Conservation (phyloP, 345 rosid species). For the Eucalyptus urophylla region DNA sequence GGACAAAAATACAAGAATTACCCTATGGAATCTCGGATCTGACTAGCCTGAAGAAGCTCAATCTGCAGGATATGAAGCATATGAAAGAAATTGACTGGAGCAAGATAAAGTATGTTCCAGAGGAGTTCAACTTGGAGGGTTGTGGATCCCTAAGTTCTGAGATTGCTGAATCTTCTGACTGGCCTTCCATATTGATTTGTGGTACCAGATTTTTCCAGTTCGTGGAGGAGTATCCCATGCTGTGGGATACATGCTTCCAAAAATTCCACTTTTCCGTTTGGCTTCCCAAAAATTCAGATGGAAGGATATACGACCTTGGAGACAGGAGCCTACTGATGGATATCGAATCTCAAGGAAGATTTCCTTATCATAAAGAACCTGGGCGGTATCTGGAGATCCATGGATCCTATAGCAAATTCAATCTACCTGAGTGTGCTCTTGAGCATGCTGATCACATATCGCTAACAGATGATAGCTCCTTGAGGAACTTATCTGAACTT, state of each 20-base stretch:
- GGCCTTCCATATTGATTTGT: not conserved
- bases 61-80: not conserved
- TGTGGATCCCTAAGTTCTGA: not conserved
- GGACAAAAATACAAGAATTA: not conserved
- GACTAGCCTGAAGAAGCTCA: not conserved
- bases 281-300: not conserved
- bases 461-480: conserved; percentile 6
- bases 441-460: conserved; percentile 9
- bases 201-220: not conserved
- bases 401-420: conserved; percentile 4
- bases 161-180: not conserved
- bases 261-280: not conserved
- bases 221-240: not conserved
- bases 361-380: not conserved
- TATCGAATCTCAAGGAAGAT: not conserved
- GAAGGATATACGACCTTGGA: not conserved
- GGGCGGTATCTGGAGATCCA: conserved; percentile 11
- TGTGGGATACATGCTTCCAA: not conserved
- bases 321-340: not conserved
- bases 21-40: not conserved
- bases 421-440: not conserved
- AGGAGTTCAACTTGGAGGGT: not conserved
- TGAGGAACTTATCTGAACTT: conserved; percentile 11
- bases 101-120: not conserved
- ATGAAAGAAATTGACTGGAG: not conserved